Base-by-base conservation (phyloP, 2,329 filamentous ascomycete species). In the Colletotrichum limetticola region DNA sequence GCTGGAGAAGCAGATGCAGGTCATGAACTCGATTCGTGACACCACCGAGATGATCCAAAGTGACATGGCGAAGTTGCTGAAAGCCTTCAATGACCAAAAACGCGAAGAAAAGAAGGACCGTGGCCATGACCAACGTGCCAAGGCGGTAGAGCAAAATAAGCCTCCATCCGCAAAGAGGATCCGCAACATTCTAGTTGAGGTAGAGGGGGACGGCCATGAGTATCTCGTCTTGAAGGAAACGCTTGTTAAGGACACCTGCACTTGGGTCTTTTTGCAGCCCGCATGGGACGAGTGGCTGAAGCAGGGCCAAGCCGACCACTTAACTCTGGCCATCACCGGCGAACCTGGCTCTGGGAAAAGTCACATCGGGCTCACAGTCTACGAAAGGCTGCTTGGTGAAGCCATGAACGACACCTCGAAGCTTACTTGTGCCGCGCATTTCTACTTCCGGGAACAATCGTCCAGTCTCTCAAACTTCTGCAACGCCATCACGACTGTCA, bases 401-500 rank as follows among this genome's bases (percentile, higher is more conserved):
- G 76, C 74, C 0, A 30, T 57, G 0, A 74, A 75, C 0, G 77
- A 80, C 19, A 28, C 76, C 2, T 46, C 68, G 1, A 66, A 73
- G 0, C 71, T 70, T 30, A 77, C 77, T 1, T 78, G 77, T 22
- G 77, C 78, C 1, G 77, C 76, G 1, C 80, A 83, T 53, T 84
- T 82, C 66, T 83, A 82, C 61, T 83, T 83, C 66, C 79, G 80
- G 1, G 81, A 83, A 53, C 81, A 82, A 19, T 72, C 78, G 5
- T 66, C 76, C 3, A 78, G 77, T 32, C 65, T 79, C 5, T 76
- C 74, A 0, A 73, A 69, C 0, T 74, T 80, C 1, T 14, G 77
- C 3, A 77, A 75, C 19, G 79, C 77, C 1, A 35, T 83, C 1
- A 72, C 78, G 4, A 79, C 76, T 0, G 66, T 79, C 12, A 75